Base-by-base conservation (phyloP, 75 land plant genomes). In the Selaginella moellendorffii region DNA sequence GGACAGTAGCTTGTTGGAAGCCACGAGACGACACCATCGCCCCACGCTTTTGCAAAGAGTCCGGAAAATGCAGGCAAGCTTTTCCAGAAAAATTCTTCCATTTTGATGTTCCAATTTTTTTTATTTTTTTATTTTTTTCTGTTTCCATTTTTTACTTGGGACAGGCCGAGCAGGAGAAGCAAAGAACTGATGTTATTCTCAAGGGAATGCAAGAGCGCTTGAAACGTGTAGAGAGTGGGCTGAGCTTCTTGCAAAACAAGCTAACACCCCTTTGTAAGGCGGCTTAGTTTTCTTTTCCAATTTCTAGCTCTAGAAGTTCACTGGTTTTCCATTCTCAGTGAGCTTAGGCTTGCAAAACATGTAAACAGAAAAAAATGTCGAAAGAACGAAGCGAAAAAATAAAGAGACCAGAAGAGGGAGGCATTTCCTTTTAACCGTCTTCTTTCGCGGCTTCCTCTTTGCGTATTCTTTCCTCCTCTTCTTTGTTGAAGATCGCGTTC, bases 381-480 rank as follows among this genome's bases (percentile, higher is more conserved):
- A n/a, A n/a, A n/a, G n/a, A n/a, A n/a, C n/a, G n/a, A n/a, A n/a
- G n/a, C n/a, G n/a, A n/a, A n/a, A n/a, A n/a, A n/a, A n/a, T n/a
- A n/a, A n/a, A n/a, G n/a, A n/a, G n/a, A n/a, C n/a, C n/a, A n/a
- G n/a, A n/a, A n/a, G n/a, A n/a, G n/a, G n/a, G n/a, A n/a, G n/a
- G n/a, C n/a, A n/a, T 36, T 36, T 36, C 46, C 14, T 19, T 30
- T 76, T 68, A 76, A 26, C 64, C 69, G 30, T 73, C 52, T 24
- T 72, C 70, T 21, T 61, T 60, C 8, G 65, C 70, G 19, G 46
- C 65, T 53, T 72, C 70, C 28, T 72, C 76, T 66, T 52, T 72
- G 28, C 63, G 31, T 65, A 74, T 74, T 28, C 77, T 74, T 24
- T 71, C 68, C 62, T 74, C 77, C 65, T 74, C 77, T n/a, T n/a